phyloP scores from a whole-genome alignment of 148 eudicot species.

The Agrostemma githago region DNA sequence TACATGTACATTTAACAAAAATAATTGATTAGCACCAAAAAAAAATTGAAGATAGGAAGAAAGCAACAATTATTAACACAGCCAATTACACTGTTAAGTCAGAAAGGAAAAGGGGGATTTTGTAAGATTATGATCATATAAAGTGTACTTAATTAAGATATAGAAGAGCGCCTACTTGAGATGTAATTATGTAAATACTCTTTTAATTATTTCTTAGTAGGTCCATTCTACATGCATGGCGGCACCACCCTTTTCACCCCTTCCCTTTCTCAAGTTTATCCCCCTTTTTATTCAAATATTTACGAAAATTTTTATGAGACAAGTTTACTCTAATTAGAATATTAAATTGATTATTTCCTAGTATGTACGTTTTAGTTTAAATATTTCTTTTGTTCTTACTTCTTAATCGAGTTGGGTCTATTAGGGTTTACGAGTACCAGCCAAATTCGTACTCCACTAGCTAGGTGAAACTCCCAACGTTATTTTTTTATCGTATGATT shows the following conservation, averaged over 20 bases:
- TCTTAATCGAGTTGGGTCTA: no score
- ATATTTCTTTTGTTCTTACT: no score
- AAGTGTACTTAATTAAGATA: background rate
- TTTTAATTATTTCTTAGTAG: slow-evolving; percentile 10
- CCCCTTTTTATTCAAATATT: no score
- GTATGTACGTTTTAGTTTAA: no score
- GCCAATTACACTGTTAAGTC: slow-evolving; percentile 1
- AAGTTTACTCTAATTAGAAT: no score
- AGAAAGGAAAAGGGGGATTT: slow-evolving; percentile 15
- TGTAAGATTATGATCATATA: slow-evolving; percentile 19
- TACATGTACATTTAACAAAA: background rate
- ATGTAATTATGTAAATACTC: background rate
- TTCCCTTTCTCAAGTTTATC: background rate
- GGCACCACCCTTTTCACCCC: slow-evolving; percentile 17
- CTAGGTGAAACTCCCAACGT: no score
- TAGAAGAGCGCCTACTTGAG: background rate
- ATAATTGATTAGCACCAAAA: no score
- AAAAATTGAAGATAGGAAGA: background rate
- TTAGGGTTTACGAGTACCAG: no score
- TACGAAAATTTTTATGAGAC: no score
- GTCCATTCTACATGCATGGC: slow-evolving; percentile 19
- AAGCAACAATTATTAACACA: background rate
- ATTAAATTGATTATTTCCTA: no score
- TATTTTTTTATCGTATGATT: no score
- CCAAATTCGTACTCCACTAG: no score